Base-by-base conservation (phyloP, 2,329 filamentous ascomycete genomes). In the Botrytis porri region DNA sequence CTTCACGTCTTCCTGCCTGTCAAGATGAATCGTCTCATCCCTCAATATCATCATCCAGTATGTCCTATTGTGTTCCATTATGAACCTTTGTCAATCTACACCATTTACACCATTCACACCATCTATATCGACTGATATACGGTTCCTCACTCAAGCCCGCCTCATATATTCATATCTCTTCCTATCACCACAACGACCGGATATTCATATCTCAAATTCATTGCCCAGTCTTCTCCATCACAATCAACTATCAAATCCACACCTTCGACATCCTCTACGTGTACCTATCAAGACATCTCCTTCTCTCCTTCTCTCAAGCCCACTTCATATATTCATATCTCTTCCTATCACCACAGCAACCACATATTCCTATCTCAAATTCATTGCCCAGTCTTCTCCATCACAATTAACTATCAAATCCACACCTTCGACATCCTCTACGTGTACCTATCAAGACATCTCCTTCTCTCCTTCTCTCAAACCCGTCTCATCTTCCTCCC, bases 401-500 rank as follows among this genome's bases (percentile, higher is more conserved):
- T 16, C 45, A 59, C 18, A 25, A 25, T 16, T 10, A 35, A 51
- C 32, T 9, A 12, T 39, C n/a, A 29, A 39, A 39, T 4, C 39
- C 9, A 48, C 10, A 25, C 20, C 35, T 39, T 9, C 37, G 7
- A 45, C 16, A 32, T 32, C 20, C 37, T 29, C 45, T 22, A 67
- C 29, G 4, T 10, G 14, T 20, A 57, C 65, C 18, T 37, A 18
- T 54, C 22, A 37, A 16, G 8, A 51, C 18, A 22, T 18, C 45
- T 35, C 18, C 48, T 12, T 8, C 45, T 2, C 10, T 22, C 48
- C 25, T 25, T 9, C 22, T 6, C 48, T 54, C 37, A 39, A 29
- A 1, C 12, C 9, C 20, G 7, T 57, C n/a, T 37, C 48, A 37
- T 32, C 35, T 71, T 71, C 45, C 29, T 73, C 18, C 78, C 84